These are phyloP conservation scores for Bifiguratus adelaidae DNA, from an alignment of 192 early-diverging fungal genomes.

Conservation along the genomic window DNA sequence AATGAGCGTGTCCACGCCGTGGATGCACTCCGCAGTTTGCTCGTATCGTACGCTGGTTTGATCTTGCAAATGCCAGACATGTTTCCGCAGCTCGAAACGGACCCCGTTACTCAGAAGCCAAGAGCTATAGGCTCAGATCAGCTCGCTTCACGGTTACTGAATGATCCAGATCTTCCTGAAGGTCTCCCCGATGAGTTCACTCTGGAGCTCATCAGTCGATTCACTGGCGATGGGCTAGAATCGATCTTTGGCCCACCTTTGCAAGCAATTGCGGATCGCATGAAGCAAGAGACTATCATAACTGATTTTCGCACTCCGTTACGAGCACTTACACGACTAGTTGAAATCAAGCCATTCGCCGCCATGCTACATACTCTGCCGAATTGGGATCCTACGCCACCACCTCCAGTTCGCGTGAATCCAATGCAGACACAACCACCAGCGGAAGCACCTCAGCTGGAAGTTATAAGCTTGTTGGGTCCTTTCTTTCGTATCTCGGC, in stretches of 20 bases:
- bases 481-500: slow-evolving; percentile 53
- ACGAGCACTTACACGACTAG: slow-evolving; percentile 36
- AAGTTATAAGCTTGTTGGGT: slow-evolving; percentile 59
- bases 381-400: background rate
- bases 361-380: slow-evolving; percentile 19
- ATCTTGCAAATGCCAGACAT: slow-evolving; percentile 80
- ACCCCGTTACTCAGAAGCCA: background rate
- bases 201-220: slow-evolving; percentile 40
- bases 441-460: slow-evolving; percentile 20
- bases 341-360: slow-evolving; percentile 44
- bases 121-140: slow-evolving; percentile 26
- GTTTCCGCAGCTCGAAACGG: slow-evolving; percentile 62
- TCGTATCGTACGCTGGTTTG: slow-evolving; percentile 79
- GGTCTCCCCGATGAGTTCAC: slow-evolving; percentile 57
- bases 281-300: slow-evolving; percentile 29
- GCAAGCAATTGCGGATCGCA: slow-evolving; percentile 28
- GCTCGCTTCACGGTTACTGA: slow-evolving; percentile 31
- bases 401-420: no score
- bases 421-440: no score
- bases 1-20: slow-evolving; percentile 49
- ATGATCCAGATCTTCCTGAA: slow-evolving; percentile 42
- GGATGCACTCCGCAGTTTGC: slow-evolving; percentile 38
- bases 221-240: slow-evolving; percentile 37
- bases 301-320: slow-evolving; percentile 31
- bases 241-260: slow-evolving; percentile 48